These are phyloP conservation scores for Backusella circina DNA, from an alignment of 192 early-diverging fungal species.

Conservation along the genomic window DNA sequence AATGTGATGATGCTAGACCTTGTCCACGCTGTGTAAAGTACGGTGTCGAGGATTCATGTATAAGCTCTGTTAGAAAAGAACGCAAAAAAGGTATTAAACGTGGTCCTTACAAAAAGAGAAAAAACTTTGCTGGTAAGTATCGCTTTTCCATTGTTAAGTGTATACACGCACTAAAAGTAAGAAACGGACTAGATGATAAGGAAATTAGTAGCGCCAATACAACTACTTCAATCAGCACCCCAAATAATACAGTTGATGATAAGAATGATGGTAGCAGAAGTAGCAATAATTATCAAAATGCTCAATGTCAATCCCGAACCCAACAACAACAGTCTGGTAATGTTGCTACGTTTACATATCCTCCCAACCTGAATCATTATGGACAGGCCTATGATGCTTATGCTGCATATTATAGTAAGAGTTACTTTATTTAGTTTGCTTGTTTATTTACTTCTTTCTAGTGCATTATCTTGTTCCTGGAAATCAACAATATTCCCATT, in stretches of 20 bases:
- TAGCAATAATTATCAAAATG: background rate
- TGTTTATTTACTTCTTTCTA: background rate
- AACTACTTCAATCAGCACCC: background rate
- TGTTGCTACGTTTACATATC: constrained; percentile 6
- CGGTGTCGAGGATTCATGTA: constrained; percentile 60
- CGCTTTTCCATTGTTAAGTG: background rate
- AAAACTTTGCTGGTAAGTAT: constrained; percentile 9
- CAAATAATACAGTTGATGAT: background rate
- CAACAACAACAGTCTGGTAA: background rate
- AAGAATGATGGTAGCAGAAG: background rate
- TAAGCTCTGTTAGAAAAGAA: constrained; percentile 76
- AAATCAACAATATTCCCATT: background rate
- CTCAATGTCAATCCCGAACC: background rate
- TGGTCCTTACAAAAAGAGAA: constrained; percentile 74
- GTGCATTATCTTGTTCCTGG: background rate
- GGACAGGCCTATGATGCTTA: constrained; percentile 21
- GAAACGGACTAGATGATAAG: background rate
- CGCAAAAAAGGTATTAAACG: constrained; percentile 81
- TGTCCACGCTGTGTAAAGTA: constrained; percentile 80
- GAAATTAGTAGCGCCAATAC: background rate
- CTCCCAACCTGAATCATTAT: constrained; percentile 19
- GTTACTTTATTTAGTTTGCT: background rate
- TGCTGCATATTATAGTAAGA: constrained; percentile 6
- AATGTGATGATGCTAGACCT: constrained; percentile 82
- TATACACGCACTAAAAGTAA: background rate